Base-by-base conservation (phyloP, 2,329 filamentous ascomycete genomes). In the Septoria linicola region DNA sequence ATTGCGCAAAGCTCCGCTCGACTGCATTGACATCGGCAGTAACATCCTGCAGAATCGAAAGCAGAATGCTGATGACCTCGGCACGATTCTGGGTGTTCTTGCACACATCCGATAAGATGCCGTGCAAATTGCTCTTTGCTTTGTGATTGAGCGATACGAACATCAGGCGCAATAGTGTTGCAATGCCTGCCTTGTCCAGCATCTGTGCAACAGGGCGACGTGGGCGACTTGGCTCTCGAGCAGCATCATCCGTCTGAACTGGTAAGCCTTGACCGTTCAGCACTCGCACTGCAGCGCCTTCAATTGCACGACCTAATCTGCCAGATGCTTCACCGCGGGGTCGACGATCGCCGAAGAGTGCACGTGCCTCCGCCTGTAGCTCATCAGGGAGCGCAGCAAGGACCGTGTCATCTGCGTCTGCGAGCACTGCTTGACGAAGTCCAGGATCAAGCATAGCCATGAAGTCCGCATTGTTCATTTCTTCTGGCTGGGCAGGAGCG, bases 91-190 rank as follows among this genome's bases (percentile, higher is more conserved):
- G 90, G n/a, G 89, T 85, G 68, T 99, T 99, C 71, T 96, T 88
- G 66, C 90, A 97, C 20, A 97, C 85, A 60, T 96, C 89, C 56
- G 89, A 83, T 44, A 99, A 84, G 46, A 99, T 88, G 49, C 86
- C 85, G 67, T 93, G 92, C 46, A 99, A 78, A 53, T 89, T 88
- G 55, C 80, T 83, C 59, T 90, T 88, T 41, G 93, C 86, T 55
- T 88, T 93, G 17, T 88, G 89, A 58, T 92, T 88, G 59, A 96
- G 89, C 41, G 89, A 87, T 63, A 97, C 90, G 69, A 99, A 99
- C 92, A 99, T 96, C 8, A 99, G 80, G n/a, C 95, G 88, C 36
- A 99, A 79, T 27, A 99, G 76, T n/a, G 93, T 97, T 20, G 95
- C 93, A 59, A 99, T 85, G 20, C 95, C 93, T 40, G 91, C 81